Percentiles rank a stretch among this genome's conserved stretches.
Conservation (phyloP, 2,329 filamentous ascomycete species). For the Fusarium torulosum region DNA sequence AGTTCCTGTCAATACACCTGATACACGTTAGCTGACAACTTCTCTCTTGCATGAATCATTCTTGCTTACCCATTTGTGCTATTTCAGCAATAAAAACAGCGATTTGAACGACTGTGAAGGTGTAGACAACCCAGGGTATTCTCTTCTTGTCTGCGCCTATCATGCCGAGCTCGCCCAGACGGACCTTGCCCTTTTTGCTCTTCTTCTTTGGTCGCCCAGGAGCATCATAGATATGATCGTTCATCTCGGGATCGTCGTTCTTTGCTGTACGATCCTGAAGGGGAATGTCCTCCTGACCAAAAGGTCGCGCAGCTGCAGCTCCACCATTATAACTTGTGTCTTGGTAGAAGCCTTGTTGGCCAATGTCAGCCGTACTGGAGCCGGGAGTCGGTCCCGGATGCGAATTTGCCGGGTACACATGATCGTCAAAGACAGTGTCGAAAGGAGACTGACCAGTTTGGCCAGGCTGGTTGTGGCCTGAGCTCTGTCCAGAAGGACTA, state of each 20-base stretch:
- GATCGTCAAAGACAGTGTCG: constrained; percentile 75
- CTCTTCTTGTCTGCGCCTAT: constrained; percentile 66
- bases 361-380: constrained; percentile 57
- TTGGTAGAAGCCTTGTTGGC: constrained; percentile 57
- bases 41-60: neutral
- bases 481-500: constrained; percentile 44
- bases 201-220: constrained; percentile 50
- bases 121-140: constrained; percentile 85
- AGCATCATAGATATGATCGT: constrained; percentile 74
- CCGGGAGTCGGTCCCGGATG: constrained; percentile 55
- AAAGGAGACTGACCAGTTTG: constrained; percentile 66
- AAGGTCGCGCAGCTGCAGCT: constrained; percentile 55
- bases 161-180: constrained; percentile 72
- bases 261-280: constrained; percentile 64
- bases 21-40: constrained; percentile 23
- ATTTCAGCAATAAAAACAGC: constrained; percentile 91
- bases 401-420: constrained; percentile 69
- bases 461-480: constrained; percentile 48
- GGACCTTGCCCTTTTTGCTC: constrained; percentile 60
- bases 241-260: constrained; percentile 57
- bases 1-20: constrained; percentile 81
- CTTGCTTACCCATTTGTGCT: constrained; percentile 79
- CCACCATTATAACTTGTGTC: constrained; percentile 70
- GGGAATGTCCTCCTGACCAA: constrained; percentile 67
- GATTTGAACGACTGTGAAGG: constrained; percentile 81